Conservation (phyloP, 2,329 filamentous ascomycete genomes). For the Pseudogymnoascus sp. region DNA sequence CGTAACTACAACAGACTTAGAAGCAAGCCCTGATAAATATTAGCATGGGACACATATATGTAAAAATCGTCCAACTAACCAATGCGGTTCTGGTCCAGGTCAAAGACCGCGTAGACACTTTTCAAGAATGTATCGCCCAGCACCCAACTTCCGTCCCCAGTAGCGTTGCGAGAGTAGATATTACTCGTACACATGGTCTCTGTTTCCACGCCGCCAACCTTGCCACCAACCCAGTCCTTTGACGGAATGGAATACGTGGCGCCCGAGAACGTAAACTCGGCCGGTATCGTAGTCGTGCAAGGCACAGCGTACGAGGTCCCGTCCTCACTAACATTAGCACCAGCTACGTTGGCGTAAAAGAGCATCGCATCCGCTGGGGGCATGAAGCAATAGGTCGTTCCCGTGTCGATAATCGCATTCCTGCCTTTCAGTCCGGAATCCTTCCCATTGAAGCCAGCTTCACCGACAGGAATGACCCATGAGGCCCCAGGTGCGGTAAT, state of each 20-base stretch:
- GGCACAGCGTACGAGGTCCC: slow-evolving; percentile 62
- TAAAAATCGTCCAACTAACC: slow-evolving; percentile 36
- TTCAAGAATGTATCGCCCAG: slow-evolving; percentile 80
- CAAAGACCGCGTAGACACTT: slow-evolving; percentile 82
- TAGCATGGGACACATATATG: slow-evolving; percentile 10
- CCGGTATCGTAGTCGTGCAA: slow-evolving; percentile 52
- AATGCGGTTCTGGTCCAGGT: slow-evolving; percentile 58
- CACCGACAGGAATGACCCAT: slow-evolving; percentile 67
- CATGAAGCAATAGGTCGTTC: slow-evolving; percentile 71
- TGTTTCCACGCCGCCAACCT: slow-evolving; percentile 20
- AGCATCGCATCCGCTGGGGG: slow-evolving; percentile 56
- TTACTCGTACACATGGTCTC: slow-evolving; percentile 56
- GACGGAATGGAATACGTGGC: slow-evolving; percentile 56
- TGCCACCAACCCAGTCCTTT: slow-evolving; percentile 58
- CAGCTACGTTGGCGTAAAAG: slow-evolving; percentile 58
- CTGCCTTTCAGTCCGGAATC: slow-evolving; percentile 37
- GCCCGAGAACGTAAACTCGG: slow-evolving; percentile 62
- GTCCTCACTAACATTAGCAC: slow-evolving; percentile 42
- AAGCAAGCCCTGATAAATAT: slow-evolving; percentile 17
- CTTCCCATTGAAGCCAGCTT: slow-evolving; percentile 53
- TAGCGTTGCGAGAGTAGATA: slow-evolving; percentile 63
- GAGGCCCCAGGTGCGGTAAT: slow-evolving; percentile 44
- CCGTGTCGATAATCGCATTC: slow-evolving; percentile 71
- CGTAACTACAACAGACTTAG: slow-evolving; percentile 13
- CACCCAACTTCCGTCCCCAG: slow-evolving; percentile 58